These are phyloP conservation scores for Lavandula angustifolia DNA, from an alignment of 257 asterid species.

Conservation along the genomic window DNA sequence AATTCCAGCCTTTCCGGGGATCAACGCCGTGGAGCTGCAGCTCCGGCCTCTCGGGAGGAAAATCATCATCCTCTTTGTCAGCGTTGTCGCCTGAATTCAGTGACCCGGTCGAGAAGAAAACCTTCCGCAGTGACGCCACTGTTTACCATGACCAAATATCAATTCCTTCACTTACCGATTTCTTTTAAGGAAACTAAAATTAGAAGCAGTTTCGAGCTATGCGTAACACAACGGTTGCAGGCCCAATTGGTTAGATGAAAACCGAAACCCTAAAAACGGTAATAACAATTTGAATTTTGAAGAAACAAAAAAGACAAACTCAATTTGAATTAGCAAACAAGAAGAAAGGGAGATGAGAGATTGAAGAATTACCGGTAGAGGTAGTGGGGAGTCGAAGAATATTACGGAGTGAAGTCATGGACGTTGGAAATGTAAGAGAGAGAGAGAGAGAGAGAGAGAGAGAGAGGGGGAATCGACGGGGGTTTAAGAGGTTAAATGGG, in stretches of 20 bases:
- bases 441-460: neutral
- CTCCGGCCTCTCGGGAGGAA: constrained; percentile 60
- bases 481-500: constrained; percentile 1
- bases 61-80: constrained; percentile 55
- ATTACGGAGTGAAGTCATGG: constrained; percentile 50
- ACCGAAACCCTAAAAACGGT: neutral
- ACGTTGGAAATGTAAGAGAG: neutral
- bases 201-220: constrained; percentile 8
- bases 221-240: neutral
- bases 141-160: constrained; percentile 15
- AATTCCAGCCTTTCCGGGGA: constrained; percentile 91
- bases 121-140: constrained; percentile 50
- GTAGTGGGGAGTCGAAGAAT: constrained; percentile 40
- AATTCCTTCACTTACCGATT: neutral
- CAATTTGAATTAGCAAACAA: neutral
- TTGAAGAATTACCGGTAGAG: constrained; percentile 36
- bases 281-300: neutral
- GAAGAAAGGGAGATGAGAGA: neutral
- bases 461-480: neutral
- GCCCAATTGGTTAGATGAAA: constrained; percentile 7
- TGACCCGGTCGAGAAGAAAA: constrained; percentile 57
- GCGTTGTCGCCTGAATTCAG: constrained; percentile 35
- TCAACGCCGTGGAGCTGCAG: constrained; percentile 78
- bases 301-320: neutral
- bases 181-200: neutral